Conservation (phyloP, 192 early-diverging fungal species). For the Backusella parvicylindrica region DNA sequence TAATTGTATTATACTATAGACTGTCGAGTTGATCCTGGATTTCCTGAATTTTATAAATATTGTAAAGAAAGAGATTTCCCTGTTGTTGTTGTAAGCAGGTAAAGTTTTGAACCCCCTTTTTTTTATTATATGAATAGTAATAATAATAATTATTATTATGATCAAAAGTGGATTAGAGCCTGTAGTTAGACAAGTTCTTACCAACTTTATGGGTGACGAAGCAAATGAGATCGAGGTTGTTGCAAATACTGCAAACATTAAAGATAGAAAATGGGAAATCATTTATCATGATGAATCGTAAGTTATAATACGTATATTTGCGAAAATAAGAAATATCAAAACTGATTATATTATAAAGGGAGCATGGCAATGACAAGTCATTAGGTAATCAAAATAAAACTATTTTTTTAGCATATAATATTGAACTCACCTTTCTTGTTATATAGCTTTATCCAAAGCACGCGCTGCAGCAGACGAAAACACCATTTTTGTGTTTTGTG, state of each 20-base stretch:
- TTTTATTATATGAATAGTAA: background rate
- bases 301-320: no score
- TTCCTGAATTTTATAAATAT: conserved; percentile 51
- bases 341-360: conserved; percentile 15
- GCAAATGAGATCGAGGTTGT: conserved; percentile 52
- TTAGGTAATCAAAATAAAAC: conserved; percentile 18
- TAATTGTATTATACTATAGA: conserved; percentile 17
- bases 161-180: conserved; percentile 48
- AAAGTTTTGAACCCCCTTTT: background rate
- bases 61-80: conserved; percentile 49
- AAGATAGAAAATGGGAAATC: conserved; percentile 56
- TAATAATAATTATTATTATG: background rate
- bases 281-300: conserved; percentile 58
- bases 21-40: conserved; percentile 60
- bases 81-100: conserved; percentile 61
- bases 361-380: conserved; percentile 66
- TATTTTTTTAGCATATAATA: background rate
- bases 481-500: conserved; percentile 65
- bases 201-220: conserved; percentile 42
- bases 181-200: conserved; percentile 50
- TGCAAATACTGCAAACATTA: conserved; percentile 50
- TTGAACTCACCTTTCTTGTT: background rate
- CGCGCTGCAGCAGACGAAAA: conserved; percentile 16
- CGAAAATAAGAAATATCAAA: no score
- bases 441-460: conserved; percentile 26